Evolutionary conservation across 371 early-diverging fungal genomes (phyloP).

Genomic region (Apophysomyces sp.): DNA sequence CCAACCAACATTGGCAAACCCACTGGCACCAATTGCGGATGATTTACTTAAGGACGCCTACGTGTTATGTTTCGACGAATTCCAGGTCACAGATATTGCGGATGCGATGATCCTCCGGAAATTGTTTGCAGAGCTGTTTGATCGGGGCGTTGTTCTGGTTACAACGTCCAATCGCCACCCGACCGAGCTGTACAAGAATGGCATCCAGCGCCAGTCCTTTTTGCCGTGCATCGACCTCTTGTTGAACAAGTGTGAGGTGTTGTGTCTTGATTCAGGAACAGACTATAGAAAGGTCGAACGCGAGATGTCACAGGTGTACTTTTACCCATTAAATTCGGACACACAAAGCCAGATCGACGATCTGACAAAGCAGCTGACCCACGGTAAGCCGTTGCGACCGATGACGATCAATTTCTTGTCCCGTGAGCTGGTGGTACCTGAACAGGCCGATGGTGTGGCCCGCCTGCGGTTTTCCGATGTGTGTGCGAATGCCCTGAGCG

Average conservation of each 20-base stretch:
- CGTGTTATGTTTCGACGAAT: slow-evolving; percentile 95
- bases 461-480: slow-evolving; percentile 78
- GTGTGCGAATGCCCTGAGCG: slow-evolving; percentile 81
- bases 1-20: slow-evolving; percentile 56
- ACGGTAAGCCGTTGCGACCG: slow-evolving; percentile 30
- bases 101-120: slow-evolving; percentile 95
- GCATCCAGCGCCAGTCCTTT: slow-evolving; percentile 90
- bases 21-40: slow-evolving; percentile 79
- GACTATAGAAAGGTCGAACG: slow-evolving; percentile 80
- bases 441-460: slow-evolving; percentile 69
- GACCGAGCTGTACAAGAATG: slow-evolving; percentile 91
- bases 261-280: slow-evolving; percentile 83
- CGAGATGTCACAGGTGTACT: slow-evolving; percentile 58
- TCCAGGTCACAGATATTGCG: slow-evolving; percentile 96
- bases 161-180: slow-evolving; percentile 95
- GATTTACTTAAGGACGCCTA: slow-evolving; percentile 79
- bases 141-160: slow-evolving; percentile 87
- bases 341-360: slow-evolving; percentile 44
- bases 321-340: slow-evolving; percentile 57
- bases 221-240: slow-evolving; percentile 88
- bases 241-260: slow-evolving; percentile 76
- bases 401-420: slow-evolving; percentile 72
- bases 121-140: slow-evolving; percentile 78
- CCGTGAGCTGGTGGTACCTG: slow-evolving; percentile 63
- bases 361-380: slow-evolving; percentile 33